These are phyloP conservation scores for Cladophialophora bantiana DNA, from an alignment of 2,329 filamentous ascomycete genomes.

Conservation along the genomic window DNA sequence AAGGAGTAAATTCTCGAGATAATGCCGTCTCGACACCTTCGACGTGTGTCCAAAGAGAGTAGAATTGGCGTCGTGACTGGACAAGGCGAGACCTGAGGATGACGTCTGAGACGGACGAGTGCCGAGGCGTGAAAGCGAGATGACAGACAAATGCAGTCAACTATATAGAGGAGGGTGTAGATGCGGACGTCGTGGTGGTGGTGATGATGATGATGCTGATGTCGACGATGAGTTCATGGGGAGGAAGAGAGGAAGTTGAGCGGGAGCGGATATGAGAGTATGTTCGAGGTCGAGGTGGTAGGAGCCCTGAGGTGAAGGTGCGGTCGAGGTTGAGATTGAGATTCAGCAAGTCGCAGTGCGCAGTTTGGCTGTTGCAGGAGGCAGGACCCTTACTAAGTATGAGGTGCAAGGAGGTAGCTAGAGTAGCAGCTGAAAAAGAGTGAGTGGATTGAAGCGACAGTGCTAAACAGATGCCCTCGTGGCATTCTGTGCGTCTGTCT, in stretches of 20 bases:
- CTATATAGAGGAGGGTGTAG: slow-evolving; percentile 18
- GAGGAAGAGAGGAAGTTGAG: neutral
- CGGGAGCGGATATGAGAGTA: neutral
- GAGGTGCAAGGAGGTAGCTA: neutral
- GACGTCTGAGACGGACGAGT: slow-evolving; percentile 9
- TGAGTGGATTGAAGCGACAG: slow-evolving; percentile 7
- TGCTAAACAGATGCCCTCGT: slow-evolving; percentile 1
- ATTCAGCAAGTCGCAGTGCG: slow-evolving; percentile 10
- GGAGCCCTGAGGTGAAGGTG: slow-evolving; percentile 1
- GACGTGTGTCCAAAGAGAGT: neutral
- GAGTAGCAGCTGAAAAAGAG: neutral
- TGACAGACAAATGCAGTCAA: slow-evolving; percentile 16
- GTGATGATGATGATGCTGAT: neutral
- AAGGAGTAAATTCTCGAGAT: neutral
- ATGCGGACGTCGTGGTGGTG: slow-evolving; percentile 7
- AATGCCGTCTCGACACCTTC: neutral
- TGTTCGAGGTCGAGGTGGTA: neutral
- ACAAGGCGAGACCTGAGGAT: slow-evolving; percentile 8
- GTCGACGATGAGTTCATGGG: slow-evolving; percentile 8
- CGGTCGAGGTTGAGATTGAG: neutral
- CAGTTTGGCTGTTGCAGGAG: neutral
- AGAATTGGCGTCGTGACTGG: neutral
- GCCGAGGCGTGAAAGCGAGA: slow-evolving; percentile 12
- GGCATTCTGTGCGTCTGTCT: slow-evolving; percentile 13
- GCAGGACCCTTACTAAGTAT: too few relatives aligned